Percentiles rank a stretch among this genome's conserved stretches.
Evolutionary conservation across 768 basidiomycete genomes (phyloP).

Genomic region (Nidularia pulvinata): DNA sequence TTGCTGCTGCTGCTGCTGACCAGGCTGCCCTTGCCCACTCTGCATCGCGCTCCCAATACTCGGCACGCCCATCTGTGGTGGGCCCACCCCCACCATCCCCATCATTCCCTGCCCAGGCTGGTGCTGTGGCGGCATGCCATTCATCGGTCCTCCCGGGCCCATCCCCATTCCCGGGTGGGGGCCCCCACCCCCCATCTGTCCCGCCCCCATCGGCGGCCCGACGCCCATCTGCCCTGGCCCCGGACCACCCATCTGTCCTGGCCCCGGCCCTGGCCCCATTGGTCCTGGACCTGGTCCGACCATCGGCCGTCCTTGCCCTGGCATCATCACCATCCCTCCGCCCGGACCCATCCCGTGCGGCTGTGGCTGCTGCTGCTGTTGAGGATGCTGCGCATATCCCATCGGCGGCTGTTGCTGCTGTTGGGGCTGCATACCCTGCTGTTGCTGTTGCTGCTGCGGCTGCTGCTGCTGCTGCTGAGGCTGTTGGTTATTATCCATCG

Average conservation of each 20-base stretch:
- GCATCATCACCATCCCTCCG: slow-evolving; percentile 34
- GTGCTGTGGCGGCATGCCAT: slow-evolving; percentile 11
- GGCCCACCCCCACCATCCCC: slow-evolving; percentile 12
- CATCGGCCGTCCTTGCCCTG: slow-evolving; percentile 22
- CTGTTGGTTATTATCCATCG: slow-evolving; percentile 32
- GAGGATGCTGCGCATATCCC: slow-evolving; percentile 6
- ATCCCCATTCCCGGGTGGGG: slow-evolving; percentile 9
- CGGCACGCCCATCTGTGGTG: slow-evolving; percentile 15
- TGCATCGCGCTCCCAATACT: slow-evolving; percentile 13
- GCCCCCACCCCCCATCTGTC: slow-evolving; percentile 23
- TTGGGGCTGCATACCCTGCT: slow-evolving; percentile 8
- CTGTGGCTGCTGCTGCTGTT: slow-evolving; percentile 17
- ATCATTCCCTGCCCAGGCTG: neutral
- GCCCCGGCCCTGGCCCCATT: slow-evolving; percentile 5
- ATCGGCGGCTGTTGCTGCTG: slow-evolving; percentile 32
- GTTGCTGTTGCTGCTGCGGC: neutral
- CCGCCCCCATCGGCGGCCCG: slow-evolving; percentile 10
- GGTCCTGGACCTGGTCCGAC: slow-evolving; percentile 19
- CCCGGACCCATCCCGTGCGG: slow-evolving; percentile 13
- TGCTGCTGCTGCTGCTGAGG: slow-evolving; percentile 11
- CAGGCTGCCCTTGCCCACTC: slow-evolving; percentile 29
- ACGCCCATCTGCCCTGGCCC: slow-evolving; percentile 26
- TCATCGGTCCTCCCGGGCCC: slow-evolving; percentile 7
- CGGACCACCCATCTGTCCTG: slow-evolving; percentile 17
- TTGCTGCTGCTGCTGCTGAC: slow-evolving; percentile 30